phyloP scores from a whole-genome alignment of 169 alveolate genomes.

The Cryptosporidium ubiquitum region DNA sequence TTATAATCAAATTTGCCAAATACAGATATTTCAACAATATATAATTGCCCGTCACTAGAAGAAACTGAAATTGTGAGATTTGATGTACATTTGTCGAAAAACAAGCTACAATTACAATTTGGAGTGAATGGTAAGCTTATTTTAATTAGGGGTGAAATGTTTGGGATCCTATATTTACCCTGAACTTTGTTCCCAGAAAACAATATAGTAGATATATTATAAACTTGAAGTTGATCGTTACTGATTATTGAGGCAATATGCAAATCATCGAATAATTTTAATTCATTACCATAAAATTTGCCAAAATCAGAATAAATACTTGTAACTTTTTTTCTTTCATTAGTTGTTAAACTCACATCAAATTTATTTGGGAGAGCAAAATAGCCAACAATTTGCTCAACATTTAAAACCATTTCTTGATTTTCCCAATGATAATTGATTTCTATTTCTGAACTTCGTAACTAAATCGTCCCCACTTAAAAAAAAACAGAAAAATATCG shows the following conservation, averaged over 20 bases:
- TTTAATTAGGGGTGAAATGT: slow-evolving; percentile 15
- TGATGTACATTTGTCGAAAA: slow-evolving; percentile 9
- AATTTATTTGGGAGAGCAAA: slow-evolving; percentile 1
- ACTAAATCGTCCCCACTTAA: not conserved
- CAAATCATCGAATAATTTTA: slow-evolving; percentile 30
- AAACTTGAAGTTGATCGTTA: not conserved
- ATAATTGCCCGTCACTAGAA: slow-evolving; percentile 12
- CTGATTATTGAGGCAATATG: slow-evolving; percentile 18
- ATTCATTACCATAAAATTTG: slow-evolving; percentile 5
- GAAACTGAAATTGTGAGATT: slow-evolving; percentile 24
- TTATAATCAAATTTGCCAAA: not conserved
- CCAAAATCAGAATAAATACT: not conserved
- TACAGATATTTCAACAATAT: slow-evolving; percentile 1
- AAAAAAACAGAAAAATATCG: not conserved
- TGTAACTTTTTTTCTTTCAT: not conserved
- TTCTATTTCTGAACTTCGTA: not conserved
- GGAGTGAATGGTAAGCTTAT: slow-evolving; percentile 18
- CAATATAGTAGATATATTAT: not conserved
- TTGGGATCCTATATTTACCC: not conserved
- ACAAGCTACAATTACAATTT: slow-evolving; percentile 20
- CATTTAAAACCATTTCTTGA: slow-evolving; percentile 8
- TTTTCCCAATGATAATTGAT: not conserved
- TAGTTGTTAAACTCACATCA: not conserved
- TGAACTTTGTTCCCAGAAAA: not conserved
- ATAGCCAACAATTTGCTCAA: slow-evolving; percentile 57